Evolutionary conservation across 2,329 filamentous ascomycete genomes (phyloP), one percentile per base, ranked within the genome.

Genomic region (Incumbomyces lentus): DNA sequence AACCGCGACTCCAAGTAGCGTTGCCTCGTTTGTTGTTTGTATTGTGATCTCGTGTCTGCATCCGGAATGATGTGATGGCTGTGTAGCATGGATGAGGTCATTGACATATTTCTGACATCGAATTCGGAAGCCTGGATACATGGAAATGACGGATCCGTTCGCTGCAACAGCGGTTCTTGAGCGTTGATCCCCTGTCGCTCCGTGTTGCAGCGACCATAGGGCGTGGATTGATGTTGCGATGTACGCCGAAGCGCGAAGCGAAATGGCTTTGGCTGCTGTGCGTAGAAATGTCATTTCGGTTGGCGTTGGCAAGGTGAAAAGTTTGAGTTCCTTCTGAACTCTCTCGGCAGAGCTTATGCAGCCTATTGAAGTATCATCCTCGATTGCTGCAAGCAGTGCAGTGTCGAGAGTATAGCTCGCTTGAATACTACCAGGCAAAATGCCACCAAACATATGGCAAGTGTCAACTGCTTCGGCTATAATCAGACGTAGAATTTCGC

Each of bases 161-260:
- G 70, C 73, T n/a, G 68, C 70, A 41, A 73, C 72, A 3, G 64
- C 68, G 16, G 72, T 54, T 30, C 58, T 66, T 10, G 51, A 49
- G 16, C 48, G 32, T 7, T 51, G 41, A 8, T 62, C 55, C 44
- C 58, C 68, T 53, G 79, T 75, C 7, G 66, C 64, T 13, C 69
- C 65, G 33, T 70, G 73, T 47, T 73, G 69, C 12, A 81, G 61
- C 11, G 64, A 66, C 74, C 78, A 81, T 32, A 82, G 67, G 26
- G 77, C 76, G 58, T 82, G 77, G 22, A 82, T 74, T 2, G 75
- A 76, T 1, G 75, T 74, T 1, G 79, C 76, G n/a, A 82, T 68
- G 54, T 79, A 81, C 1, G 73, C 76, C 2, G 78, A 73, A 6
- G 79, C 78, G 46, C 79, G 74, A 43, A 67, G 70, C 1, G 77